phyloP scores from a whole-genome alignment of 2,329 filamentous ascomycete species.

The Epichloe festucae region DNA sequence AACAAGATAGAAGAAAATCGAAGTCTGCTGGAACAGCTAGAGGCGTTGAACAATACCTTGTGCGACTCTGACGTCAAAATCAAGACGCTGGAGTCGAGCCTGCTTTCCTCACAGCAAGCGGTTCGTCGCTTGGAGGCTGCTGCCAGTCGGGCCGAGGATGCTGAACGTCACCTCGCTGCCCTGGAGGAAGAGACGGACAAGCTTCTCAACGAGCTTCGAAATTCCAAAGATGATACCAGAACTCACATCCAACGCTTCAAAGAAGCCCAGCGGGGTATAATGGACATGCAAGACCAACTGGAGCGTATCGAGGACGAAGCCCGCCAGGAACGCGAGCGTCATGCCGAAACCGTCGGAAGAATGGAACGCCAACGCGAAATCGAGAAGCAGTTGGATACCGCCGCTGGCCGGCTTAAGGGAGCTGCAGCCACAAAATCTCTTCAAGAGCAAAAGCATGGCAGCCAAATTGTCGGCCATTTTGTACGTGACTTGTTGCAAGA shows the following conservation, averaged over 20 bases:
- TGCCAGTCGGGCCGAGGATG: slow-evolving; percentile 58
- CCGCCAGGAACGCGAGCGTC: slow-evolving; percentile 64
- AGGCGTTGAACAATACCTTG: slow-evolving; percentile 67
- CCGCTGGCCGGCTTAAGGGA: slow-evolving; percentile 68
- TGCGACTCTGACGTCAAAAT: slow-evolving; percentile 70
- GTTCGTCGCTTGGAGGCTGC: slow-evolving; percentile 62
- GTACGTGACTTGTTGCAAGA: slow-evolving; percentile 92
- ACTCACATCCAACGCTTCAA: slow-evolving; percentile 74
- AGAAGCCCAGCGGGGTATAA: slow-evolving; percentile 67
- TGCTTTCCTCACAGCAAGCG: slow-evolving; percentile 66
- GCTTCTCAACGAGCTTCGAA: slow-evolving; percentile 53
- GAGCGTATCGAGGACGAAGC: slow-evolving; percentile 81
- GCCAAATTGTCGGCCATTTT: slow-evolving; percentile 80
- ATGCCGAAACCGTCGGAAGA: slow-evolving; percentile 65
- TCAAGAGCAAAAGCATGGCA: slow-evolving; percentile 43
- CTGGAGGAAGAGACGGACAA: slow-evolving; percentile 72
- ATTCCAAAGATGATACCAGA: slow-evolving; percentile 61
- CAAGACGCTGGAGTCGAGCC: slow-evolving; percentile 59
- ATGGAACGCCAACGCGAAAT: slow-evolving; percentile 76
- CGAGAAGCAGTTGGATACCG: slow-evolving; percentile 68
- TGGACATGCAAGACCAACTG: slow-evolving; percentile 72
- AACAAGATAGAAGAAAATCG: slow-evolving; percentile 74
- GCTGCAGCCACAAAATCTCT: slow-evolving; percentile 60
- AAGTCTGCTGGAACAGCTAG: slow-evolving; percentile 68
- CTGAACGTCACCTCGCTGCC: slow-evolving; percentile 67